Percentiles rank a stretch among this genome's conserved stretches.
Conservation (phyloP, 2,329 filamentous ascomycete species). For the Stachybotrys chlorohalonatus region DNA sequence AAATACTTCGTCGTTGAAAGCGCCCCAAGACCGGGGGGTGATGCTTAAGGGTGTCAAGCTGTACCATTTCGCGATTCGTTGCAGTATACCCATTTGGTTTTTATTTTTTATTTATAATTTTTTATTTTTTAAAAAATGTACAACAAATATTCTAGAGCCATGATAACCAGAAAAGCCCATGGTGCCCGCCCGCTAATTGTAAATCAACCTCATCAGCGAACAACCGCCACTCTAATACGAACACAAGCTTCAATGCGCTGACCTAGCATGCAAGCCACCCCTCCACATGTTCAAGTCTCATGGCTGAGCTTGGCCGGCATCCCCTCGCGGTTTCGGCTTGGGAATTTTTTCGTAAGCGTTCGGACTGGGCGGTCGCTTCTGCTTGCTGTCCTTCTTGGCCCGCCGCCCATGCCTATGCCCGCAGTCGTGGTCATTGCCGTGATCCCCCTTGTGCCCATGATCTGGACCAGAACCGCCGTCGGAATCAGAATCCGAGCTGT, state of each 20-base stretch:
- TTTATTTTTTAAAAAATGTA: too few relatives aligned
- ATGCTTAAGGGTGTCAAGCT: constrained; percentile 6
- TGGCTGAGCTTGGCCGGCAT: neutral
- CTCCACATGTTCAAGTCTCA: neutral
- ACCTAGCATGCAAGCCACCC: too few relatives aligned
- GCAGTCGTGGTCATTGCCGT: constrained; percentile 31
- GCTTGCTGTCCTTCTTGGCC: constrained; percentile 19
- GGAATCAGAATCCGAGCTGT: constrained; percentile 48
- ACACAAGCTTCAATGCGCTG: neutral
- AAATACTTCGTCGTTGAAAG: constrained; percentile 72
- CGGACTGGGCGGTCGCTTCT: constrained; percentile 52
- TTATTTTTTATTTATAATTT: too few relatives aligned
- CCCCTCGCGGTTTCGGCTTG: constrained; percentile 30
- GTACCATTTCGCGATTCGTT: neutral
- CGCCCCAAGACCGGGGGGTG: constrained; percentile 29
- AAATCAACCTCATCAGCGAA: too few relatives aligned
- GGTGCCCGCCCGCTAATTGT: too few relatives aligned
- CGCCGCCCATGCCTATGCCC: constrained; percentile 18
- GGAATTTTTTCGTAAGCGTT: constrained; percentile 75
- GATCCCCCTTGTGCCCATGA: constrained; percentile 11
- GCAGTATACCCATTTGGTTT: constrained; percentile 1
- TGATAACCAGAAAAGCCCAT: neutral
- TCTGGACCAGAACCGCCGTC: constrained; percentile 20
- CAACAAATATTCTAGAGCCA: neutral
- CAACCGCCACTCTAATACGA: too few relatives aligned